Conservation (phyloP, 176 grass and related monocot species). For the Rhynchospora breviuscula region DNA sequence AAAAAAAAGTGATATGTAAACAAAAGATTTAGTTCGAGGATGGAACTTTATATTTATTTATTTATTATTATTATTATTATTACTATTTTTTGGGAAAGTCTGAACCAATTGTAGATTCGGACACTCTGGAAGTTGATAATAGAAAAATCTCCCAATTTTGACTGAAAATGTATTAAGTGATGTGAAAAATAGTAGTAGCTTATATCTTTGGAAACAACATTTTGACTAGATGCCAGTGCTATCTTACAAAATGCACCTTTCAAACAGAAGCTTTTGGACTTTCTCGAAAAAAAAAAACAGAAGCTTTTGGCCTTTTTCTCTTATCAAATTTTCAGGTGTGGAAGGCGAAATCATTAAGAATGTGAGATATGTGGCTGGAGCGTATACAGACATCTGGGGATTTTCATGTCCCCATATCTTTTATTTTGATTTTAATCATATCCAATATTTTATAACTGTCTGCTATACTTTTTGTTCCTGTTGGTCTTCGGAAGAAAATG, state of each 20-base stretch:
- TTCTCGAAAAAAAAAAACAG: neutral
- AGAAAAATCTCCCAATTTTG: too few species aligned
- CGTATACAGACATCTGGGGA: constrained; percentile 39
- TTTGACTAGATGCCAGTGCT: neutral
- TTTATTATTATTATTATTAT: too few species aligned
- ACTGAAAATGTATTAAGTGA: too few species aligned
- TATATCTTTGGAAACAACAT: neutral
- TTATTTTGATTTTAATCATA: neutral
- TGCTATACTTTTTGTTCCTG: constrained; percentile 49
- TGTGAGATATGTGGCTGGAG: constrained; percentile 27
- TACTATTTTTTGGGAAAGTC: too few species aligned
- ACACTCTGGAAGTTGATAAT: too few species aligned
- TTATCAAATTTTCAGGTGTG: neutral
- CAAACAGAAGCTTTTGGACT: neutral
- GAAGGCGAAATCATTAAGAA: constrained; percentile 18
- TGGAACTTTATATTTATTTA: too few species aligned
- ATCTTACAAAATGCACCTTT: neutral
- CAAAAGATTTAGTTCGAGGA: too few species aligned
- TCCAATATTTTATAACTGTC: constrained; percentile 25
- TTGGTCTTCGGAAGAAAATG: constrained; percentile 32
- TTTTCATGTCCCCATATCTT: constrained; percentile 58
- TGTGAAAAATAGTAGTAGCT: too few species aligned
- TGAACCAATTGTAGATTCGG: too few species aligned
- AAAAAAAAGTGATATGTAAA: too few species aligned
- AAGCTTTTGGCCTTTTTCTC: neutral